phyloP scores from a whole-genome alignment of 2,329 filamentous ascomycete genomes.

The Nemania sp. region DNA sequence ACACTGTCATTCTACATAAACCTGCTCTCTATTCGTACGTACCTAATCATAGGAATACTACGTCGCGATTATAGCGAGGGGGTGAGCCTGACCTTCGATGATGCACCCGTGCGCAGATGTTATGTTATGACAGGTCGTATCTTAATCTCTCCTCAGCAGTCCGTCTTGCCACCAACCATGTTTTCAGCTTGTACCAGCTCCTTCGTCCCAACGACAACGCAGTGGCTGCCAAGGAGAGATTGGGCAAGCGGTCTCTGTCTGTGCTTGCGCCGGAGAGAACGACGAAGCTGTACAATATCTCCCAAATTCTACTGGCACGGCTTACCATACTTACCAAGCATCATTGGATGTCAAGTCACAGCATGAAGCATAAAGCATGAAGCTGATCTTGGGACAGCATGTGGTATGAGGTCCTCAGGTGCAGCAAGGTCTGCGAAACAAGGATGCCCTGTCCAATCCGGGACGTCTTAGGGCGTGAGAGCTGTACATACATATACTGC shows the following conservation, averaged over 20 bases:
- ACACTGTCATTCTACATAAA: neutral
- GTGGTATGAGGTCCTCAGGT: conserved; percentile 34
- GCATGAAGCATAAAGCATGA: conserved; percentile 31
- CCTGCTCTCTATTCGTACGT: neutral
- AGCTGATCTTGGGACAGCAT: conserved; percentile 33
- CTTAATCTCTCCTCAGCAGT: conserved; percentile 22
- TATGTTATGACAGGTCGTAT: conserved; percentile 35
- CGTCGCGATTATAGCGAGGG: conserved; percentile 1
- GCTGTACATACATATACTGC: conserved; percentile 9
- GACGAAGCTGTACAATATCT: conserved; percentile 16
- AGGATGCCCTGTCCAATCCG: conserved; percentile 36
- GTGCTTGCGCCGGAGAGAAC: neutral
- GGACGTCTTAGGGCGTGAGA: conserved; percentile 28
- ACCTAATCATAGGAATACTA: conserved; percentile 6
- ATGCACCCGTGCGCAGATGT: conserved; percentile 20
- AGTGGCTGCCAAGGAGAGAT: conserved; percentile 8
- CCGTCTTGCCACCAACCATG: conserved; percentile 27
- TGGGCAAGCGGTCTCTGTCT: neutral
- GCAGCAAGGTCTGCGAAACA: conserved; percentile 35
- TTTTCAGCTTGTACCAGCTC: conserved; percentile 33
- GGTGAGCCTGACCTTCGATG: conserved; percentile 18
- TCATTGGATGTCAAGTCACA: conserved; percentile 21
- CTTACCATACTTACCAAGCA: conserved; percentile 10
- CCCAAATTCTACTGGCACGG: conserved; percentile 8
- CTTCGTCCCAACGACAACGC: conserved; percentile 17